Evolutionary conservation across 2,329 filamentous ascomycete species (phyloP).

Genomic region (Talaromyces sp.): DNA sequence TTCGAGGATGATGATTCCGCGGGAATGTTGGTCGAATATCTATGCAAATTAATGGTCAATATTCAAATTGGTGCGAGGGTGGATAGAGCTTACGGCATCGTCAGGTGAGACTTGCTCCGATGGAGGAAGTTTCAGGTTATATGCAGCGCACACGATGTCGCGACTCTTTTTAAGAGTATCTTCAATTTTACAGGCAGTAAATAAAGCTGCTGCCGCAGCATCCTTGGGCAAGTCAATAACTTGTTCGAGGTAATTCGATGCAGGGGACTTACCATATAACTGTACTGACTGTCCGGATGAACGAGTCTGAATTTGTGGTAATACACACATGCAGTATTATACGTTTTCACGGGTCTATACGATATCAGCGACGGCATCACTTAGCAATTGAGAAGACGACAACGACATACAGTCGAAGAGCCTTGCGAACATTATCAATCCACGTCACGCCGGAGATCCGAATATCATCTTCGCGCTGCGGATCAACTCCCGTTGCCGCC

Average conservation of each 20-base stretch:
- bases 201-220: slow-evolving; percentile 80
- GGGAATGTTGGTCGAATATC: slow-evolving; percentile 75
- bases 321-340: slow-evolving; percentile 84
- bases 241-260: background rate
- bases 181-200: slow-evolving; percentile 94
- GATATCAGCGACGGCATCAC: background rate
- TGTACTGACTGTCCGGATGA: slow-evolving; percentile 81
- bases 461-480: slow-evolving; percentile 73
- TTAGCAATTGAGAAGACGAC: background rate
- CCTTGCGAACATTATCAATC: slow-evolving; percentile 79
- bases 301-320: slow-evolving; percentile 90
- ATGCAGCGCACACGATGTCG: slow-evolving; percentile 85
- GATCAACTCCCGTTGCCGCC: slow-evolving; percentile 65
- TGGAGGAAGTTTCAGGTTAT: slow-evolving; percentile 72
- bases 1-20: slow-evolving; percentile 83
- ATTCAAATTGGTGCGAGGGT: background rate
- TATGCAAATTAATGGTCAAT: slow-evolving; percentile 33
- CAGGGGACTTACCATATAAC: slow-evolving; percentile 52
- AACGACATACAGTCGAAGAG: slow-evolving; percentile 67
- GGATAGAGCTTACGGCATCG: slow-evolving; percentile 61
- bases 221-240: slow-evolving; percentile 52
- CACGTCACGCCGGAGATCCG: slow-evolving; percentile 82
- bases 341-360: slow-evolving; percentile 79
- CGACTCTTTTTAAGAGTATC: slow-evolving; percentile 96
- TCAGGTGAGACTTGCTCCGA: slow-evolving; percentile 70